phyloP scores from a whole-genome alignment of 148 eudicot species.

The Camellia granthamiana region DNA sequence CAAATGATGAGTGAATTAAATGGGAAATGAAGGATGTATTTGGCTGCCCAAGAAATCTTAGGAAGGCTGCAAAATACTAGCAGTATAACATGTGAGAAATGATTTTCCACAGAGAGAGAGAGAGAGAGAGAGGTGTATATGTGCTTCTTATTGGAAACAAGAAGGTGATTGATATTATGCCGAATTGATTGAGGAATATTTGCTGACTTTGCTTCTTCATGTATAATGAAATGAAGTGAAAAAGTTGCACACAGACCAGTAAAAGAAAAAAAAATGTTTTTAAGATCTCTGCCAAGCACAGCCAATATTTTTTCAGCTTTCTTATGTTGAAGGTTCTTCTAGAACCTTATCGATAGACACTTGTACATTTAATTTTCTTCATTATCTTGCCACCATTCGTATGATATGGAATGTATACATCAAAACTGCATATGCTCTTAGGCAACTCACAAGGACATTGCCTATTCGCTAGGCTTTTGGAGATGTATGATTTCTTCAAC shows the following conservation, averaged over 20 bases:
- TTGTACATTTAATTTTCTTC: too few relatives aligned
- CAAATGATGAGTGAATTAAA: neutral
- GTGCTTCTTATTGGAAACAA: neutral
- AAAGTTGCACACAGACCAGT: too few relatives aligned
- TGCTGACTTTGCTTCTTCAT: neutral
- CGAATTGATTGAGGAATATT: neutral
- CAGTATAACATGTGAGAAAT: neutral
- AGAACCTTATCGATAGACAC: too few relatives aligned
- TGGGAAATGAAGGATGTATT: conserved; percentile 1
- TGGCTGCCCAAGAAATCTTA: neutral
- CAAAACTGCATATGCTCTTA: too few relatives aligned
- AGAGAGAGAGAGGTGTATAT: neutral
- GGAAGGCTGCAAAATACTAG: neutral
- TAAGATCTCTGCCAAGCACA: too few relatives aligned
- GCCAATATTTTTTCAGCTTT: too few relatives aligned
- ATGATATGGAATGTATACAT: too few relatives aligned
- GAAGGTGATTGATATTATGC: neutral
- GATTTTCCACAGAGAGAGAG: neutral
- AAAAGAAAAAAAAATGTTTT: too few relatives aligned
- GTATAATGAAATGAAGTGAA: neutral
- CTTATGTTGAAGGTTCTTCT: too few relatives aligned
- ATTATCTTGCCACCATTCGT: too few relatives aligned
- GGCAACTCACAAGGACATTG: too few relatives aligned
- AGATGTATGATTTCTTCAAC: neutral
- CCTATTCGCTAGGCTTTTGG: too few relatives aligned